Evolutionary conservation across 768 basidiomycete species (phyloP).

Genomic region (Gloeostereum incarnatum): DNA sequence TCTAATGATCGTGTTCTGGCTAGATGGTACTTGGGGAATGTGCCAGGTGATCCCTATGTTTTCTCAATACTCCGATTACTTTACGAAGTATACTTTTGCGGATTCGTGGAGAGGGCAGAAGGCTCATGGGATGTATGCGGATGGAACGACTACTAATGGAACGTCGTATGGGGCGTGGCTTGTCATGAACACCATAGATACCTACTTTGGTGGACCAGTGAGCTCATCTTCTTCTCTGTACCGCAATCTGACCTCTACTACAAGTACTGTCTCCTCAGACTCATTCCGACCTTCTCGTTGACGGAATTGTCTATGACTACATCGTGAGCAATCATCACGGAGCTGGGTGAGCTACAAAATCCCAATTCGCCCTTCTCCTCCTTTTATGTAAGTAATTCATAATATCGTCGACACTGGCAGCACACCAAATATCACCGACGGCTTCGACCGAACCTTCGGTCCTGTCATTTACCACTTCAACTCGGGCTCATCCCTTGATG

Average conservation of each 20-base stretch:
- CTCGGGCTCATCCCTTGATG: slow-evolving; percentile 2
- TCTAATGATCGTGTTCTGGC: background rate
- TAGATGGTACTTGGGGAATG: background rate
- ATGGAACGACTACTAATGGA: background rate
- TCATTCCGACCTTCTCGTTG: slow-evolving; percentile 7
- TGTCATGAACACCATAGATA: background rate
- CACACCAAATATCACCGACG: slow-evolving; percentile 16
- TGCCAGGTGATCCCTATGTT: background rate
- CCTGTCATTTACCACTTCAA: slow-evolving; percentile 3
- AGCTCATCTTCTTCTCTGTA: too few relatives aligned
- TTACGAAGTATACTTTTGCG: slow-evolving; percentile 1
- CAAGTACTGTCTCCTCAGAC: too few relatives aligned
- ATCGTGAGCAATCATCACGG: slow-evolving; percentile 8
- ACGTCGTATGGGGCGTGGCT: background rate
- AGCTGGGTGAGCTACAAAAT: slow-evolving; percentile 8
- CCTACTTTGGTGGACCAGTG: slow-evolving; percentile 1
- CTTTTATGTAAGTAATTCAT: background rate
- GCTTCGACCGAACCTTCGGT: slow-evolving; percentile 19
- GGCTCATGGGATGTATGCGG: slow-evolving; percentile 1
- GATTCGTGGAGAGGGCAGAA: background rate
- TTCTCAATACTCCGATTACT: background rate
- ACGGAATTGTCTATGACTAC: slow-evolving; percentile 6
- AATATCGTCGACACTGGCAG: slow-evolving; percentile 1
- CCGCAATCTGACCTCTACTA: too few relatives aligned
- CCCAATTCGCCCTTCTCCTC: too few relatives aligned